Base-by-base conservation (phyloP, 2,329 filamentous ascomycete genomes). In the Fusarium bactridioides region DNA sequence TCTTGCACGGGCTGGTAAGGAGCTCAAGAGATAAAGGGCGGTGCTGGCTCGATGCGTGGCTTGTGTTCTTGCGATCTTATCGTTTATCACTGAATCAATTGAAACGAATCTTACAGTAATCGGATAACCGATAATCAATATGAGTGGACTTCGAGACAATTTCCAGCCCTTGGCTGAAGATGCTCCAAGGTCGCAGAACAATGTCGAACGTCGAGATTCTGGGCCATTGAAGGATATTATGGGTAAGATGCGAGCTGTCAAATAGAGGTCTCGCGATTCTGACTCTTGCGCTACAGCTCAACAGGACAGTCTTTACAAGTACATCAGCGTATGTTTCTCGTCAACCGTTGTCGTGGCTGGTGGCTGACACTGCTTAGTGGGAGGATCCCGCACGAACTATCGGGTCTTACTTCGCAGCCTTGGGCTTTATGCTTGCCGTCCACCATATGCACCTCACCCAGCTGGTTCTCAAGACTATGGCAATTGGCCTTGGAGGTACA, bases 221-320 rank as follows among this genome's bases (percentile, higher is more conserved):
- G 73, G 74, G 1, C 73, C 74, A 10, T 54, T 75, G 59, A 75
- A 72, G 57, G 62, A 75, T 3, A 75, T 75, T 1, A 62, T 75
- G 3, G 71, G 71, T 73, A 62, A 19, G 59, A 35, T 15, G 10
- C 16, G 7, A 10, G 5, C 10, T 8, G 12, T 44, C 10, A 4
- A 44, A 25, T 8, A 5, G 7, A 23, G 13, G 4, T 31, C 19
- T 31, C 9, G 16, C 10, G 2, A 5, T 21, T 25, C 61, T 73
- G 7, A 67, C n/a, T 27, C 2, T 43, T 1, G 10, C 4, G 19
- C 3, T 5, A 10, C 38, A 74, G 74, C 64, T 9, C 59, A 75
- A 10, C 73, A 75, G 29, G 73, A 75, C 38, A 75, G 74, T 10
- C 73, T 75, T 0, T 75, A 75, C 65, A 75, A 70, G 38, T 75